Evolutionary conservation across 1,139 yeast species (phyloP), one percentile per base, ranked within the genome.

Genomic region (Pichia kudriavzevii): DNA sequence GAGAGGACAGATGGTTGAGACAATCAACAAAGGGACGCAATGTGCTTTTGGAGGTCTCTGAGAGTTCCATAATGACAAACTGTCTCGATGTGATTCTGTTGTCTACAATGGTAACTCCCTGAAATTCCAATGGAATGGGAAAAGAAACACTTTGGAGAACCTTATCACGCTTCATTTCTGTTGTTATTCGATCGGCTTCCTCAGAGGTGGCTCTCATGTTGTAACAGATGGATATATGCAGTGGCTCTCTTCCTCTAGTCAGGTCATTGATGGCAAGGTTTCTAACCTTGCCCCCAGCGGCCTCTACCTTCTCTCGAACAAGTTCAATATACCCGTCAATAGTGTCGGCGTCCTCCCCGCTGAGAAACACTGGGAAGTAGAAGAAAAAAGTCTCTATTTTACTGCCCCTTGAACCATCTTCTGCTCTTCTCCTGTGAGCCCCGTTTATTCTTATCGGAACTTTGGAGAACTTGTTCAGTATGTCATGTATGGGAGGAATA

Each of bases 181-280:
- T n/a, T n/a, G n/a, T n/a, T n/a, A n/a, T n/a, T n/a, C n/a, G n/a
- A n/a, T n/a, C n/a, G n/a, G n/a, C n/a, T n/a, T n/a, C n/a, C n/a
- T n/a, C n/a, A n/a, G n/a, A n/a, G n/a, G n/a, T n/a, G n/a, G n/a
- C n/a, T n/a, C 28, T 10, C 28, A 23, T 9, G 26, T 48, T 48
- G 31, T 41, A 47, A 1, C 45, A 38, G 4, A 47, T 34, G 10
- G 52, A 48, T 4, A 48, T 29, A 28, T 48, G 52, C 7, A 42
- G 32, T 10, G 38, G 33, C 14, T 35, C 38, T 17, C 14, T 5
- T 7, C 36, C 21, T 22, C 36, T 22, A 3, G 48, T 44, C n/a
- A 46, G 37, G 13, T 28, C 23, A 22, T 45, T 44, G 19, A 26
- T 32, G 23, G 38, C 28, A 17, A 15, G 26, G 6, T 20, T 16